Conservation (phyloP, 2,329 filamentous ascomycete species). For the Endoconidiophora laricicola region DNA sequence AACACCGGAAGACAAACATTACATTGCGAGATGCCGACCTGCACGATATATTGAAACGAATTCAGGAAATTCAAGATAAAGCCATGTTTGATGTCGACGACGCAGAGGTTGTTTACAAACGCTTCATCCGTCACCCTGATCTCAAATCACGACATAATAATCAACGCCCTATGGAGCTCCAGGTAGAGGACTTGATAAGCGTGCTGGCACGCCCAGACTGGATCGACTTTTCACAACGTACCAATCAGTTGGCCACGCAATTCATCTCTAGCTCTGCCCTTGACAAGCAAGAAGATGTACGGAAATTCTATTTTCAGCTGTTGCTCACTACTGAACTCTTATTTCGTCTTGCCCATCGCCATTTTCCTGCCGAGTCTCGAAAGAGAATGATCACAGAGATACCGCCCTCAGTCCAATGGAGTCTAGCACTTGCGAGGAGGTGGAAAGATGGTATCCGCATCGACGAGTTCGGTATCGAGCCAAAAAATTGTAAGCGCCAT, state of each 20-base stretch:
- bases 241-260: conserved; percentile 57
- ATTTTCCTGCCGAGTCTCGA: conserved; percentile 46
- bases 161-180: conserved; percentile 44
- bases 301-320: conserved; percentile 61
- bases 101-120: conserved; percentile 41
- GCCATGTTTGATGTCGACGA: conserved; percentile 31
- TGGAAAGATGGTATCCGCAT: conserved; percentile 58
- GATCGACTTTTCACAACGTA: conserved; percentile 54
- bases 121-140: conserved; percentile 51
- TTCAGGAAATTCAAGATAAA: conserved; percentile 39
- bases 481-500: conserved; percentile 6
- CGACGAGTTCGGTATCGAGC: conserved; percentile 35
- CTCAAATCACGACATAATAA: conserved; percentile 27
- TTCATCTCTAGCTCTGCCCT: conserved; percentile 49
- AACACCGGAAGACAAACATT: conserved; percentile 40
- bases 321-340: conserved; percentile 57
- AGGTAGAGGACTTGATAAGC: conserved; percentile 56
- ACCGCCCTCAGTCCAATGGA: conserved; percentile 56
- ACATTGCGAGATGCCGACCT: conserved; percentile 45
- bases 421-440: conserved; percentile 53
- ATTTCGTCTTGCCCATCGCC: conserved; percentile 46
- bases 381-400: conserved; percentile 47
- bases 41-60: conserved; percentile 37
- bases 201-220: conserved; percentile 52
- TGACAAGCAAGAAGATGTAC: conserved; percentile 39